Base-by-base conservation (phyloP, 768 basidiomycete species). In the Pleurotus tuoliensis region DNA sequence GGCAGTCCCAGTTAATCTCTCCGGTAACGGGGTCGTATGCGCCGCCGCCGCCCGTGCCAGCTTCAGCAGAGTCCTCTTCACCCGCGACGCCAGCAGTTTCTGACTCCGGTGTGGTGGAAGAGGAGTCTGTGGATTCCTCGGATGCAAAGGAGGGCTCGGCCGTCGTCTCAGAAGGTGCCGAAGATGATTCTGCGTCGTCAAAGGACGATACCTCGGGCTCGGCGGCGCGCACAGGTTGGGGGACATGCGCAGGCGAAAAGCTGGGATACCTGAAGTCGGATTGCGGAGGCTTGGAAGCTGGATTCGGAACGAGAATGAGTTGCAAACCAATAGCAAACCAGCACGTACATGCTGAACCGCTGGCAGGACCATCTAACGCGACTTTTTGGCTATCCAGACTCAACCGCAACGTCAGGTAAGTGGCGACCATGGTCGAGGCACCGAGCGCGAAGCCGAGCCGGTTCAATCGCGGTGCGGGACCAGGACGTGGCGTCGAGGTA, bases 1-100 rank as follows among this genome's bases (percentile, higher is more conserved):
- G 94, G 70, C 97, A 99, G 68, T 98, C 97, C 97, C 97, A 99
- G 75, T 99, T 99, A 66, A 99, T 98, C 80, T 98, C 94, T 44
- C 97, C 97, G 1, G 97, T 99, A 60, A 84, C 94, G 16, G 95
- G 95, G 73, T 99, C 90, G 78, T 83, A 98, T 4, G 97, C 96
- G 43, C 78, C 78, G 39, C 71, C 72, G 41, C 53, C 64, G 49
- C 63, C 60, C 27, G 55, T 58, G 27, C 59, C 47, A n/a, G 59
- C 61, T 18, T 68, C 69, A 57, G 62, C 56, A 11, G 59, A 47
- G 27, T 52, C 64, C 45, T 58, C 58, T 34, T 34, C 30, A 0
- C 30, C 30, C 4, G 30, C 30, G 9, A 34, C 30, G 27, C 48
- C 53, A 16, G 40, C 27, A 22, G 57, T 45, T 34, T 49, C 50